These are phyloP conservation scores for Psilocybe azurescens DNA, from an alignment of 768 basidiomycete genomes.

Conservation along the genomic window DNA sequence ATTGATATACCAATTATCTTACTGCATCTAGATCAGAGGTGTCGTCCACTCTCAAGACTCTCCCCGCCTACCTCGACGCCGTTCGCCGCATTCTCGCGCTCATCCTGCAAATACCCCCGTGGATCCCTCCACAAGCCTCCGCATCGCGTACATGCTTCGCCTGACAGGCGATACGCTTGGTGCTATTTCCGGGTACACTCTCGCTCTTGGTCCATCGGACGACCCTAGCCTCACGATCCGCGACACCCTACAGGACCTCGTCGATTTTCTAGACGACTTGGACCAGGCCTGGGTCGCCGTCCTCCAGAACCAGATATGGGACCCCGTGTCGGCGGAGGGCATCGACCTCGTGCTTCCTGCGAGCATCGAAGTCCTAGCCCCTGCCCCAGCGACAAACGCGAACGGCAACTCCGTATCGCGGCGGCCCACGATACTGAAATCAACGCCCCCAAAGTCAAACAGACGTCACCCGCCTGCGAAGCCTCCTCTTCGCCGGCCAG, in stretches of 20 bases:
- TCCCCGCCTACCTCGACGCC: conserved; percentile 63
- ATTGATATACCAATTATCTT: neutral
- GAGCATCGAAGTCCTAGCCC: conserved; percentile 25
- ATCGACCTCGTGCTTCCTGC: conserved; percentile 43
- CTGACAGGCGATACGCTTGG: conserved; percentile 71
- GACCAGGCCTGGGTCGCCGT: conserved; percentile 78
- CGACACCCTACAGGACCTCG: conserved; percentile 47
- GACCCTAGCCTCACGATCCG: conserved; percentile 33
- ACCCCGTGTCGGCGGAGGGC: conserved; percentile 43
- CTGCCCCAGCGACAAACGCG: neutral
- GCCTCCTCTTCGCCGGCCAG: conserved; percentile 65
- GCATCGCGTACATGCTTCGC: conserved; percentile 71
- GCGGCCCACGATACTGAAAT: conserved; percentile 31
- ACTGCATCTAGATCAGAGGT: conserved; percentile 45
- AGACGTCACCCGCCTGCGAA: conserved; percentile 72
- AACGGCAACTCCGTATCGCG: conserved; percentile 33
- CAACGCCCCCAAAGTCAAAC: conserved; percentile 68
- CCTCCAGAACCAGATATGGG: conserved; percentile 70
- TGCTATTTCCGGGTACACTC: conserved; percentile 64
- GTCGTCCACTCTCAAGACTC: conserved; percentile 58
- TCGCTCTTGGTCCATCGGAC: conserved; percentile 27
- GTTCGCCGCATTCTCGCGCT: conserved; percentile 61
- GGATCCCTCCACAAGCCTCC: conserved; percentile 70
- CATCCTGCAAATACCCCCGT: conserved; percentile 79
- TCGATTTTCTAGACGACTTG: conserved; percentile 74